Base-by-base conservation (phyloP, 176 grass and related monocot species). In the Triticum urartu region DNA sequence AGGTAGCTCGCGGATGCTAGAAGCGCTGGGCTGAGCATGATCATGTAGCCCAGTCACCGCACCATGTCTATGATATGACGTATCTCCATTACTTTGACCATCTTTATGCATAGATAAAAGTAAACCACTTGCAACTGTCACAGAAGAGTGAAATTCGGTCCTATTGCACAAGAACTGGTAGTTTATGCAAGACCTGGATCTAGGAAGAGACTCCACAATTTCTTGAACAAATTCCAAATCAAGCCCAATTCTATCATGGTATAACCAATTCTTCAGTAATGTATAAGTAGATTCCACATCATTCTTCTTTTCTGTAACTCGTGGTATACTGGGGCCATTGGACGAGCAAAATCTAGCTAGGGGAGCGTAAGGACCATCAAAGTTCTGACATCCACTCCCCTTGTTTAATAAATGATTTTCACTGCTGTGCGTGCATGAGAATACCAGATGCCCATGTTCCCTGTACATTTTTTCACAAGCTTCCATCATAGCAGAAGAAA, bases 171-270 rank as follows among this genome's bases (percentile, higher is more conserved):
- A 92, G 68, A 91, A 94, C 80, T 87, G 88, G 77, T 98, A 98
- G 45, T 80, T 83, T 40, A 85, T 72, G 90, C 93, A 96, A 61
- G 83, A 74, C 56, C 68, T 79, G 36, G 97, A 90, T 68, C 86
- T 90, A 75, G 94, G 91, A 88, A 95, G 92, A 71, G 83, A 94
- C 89, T 98, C 97, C 76, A 98, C 88, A 66, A 98, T 88, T 98
- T 98, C 94, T 64, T 98, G 94, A 75, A 98, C 94, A 88, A 98
- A 95, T 66, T 85, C 92, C 63, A 90, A 73, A 86, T 98, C 92
- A 84, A 98, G 92, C 45, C 97, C 97, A 82, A 91, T 85, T 50
- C 97, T 92, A 56, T 98, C 97, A 0, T 86, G 87, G 36, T 85
- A 89, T 86, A 98, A 83, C 97, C 97, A 96, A 84, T 94, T 90